Evolutionary conservation across 176 grass and related monocot genomes (phyloP).

Genomic region (Urochloa ruziziensis): DNA sequence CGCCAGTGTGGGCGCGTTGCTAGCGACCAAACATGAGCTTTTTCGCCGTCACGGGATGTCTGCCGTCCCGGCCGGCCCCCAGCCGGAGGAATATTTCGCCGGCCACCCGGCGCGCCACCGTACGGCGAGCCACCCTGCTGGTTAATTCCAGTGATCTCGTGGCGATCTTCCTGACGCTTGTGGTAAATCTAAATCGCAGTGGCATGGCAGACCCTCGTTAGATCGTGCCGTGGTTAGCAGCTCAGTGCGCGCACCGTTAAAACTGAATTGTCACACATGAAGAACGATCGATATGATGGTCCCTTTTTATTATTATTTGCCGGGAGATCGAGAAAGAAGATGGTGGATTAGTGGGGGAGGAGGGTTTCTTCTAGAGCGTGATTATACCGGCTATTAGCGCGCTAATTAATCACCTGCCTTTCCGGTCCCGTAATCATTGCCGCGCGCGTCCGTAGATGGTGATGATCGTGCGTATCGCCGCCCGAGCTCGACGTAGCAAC

Average conservation of each 20-base stretch:
- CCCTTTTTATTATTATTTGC: background rate
- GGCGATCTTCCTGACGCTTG: background rate
- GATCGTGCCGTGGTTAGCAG: background rate
- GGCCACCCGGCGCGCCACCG: background rate
- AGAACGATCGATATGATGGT: too few species aligned
- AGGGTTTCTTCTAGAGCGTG: background rate
- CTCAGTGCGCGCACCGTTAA: slow-evolving; percentile 68
- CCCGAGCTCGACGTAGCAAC: slow-evolving; percentile 27
- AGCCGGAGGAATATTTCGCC: background rate
- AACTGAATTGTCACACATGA: slow-evolving; percentile 60
- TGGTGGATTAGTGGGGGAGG: slow-evolving; percentile 31
- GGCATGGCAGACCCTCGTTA: background rate
- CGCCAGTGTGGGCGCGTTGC: slow-evolving; percentile 9
- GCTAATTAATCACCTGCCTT: slow-evolving; percentile 17
- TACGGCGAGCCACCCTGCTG: too few species aligned
- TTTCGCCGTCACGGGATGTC: slow-evolving; percentile 18
- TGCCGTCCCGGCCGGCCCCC: background rate
- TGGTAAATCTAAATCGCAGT: background rate
- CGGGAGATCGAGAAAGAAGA: too few species aligned
- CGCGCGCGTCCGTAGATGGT: background rate
- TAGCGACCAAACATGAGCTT: slow-evolving; percentile 46
- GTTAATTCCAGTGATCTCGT: background rate
- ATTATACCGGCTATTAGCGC: slow-evolving; percentile 43
- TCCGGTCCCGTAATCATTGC: slow-evolving; percentile 23
- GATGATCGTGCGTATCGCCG: background rate